Base-by-base conservation (phyloP, 441 rosid genomes). In the Manihot esculenta region DNA sequence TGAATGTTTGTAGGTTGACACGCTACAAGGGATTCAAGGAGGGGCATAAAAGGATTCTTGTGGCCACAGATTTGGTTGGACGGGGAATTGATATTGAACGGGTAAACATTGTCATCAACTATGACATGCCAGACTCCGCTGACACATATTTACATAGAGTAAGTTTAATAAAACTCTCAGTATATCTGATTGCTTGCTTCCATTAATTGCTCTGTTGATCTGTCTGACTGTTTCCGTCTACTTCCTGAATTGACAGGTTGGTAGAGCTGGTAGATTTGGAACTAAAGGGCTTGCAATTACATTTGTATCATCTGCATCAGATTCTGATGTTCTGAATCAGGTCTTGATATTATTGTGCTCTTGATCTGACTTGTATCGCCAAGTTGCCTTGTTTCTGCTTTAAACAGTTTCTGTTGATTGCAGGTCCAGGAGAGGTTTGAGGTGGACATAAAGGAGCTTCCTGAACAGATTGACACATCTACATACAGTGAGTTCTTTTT, bases 131-230 rank as follows among this genome's bases (percentile, higher is more conserved):
- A 10, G 98, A 95, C 78, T 93, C 99, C 62, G 99, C 98, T 10
- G 99, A 93, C 68, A 95, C 99, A 2, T 95, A 95, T 59, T 87
- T 95, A n/a, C 99, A 95, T 85, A 92, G 99, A 90, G 99, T 93
- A 74, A 23, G 64, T 59, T 62, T 26, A 10, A 42, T n/a, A 35
- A 17, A 57, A 9, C 41, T 26, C 21, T 26, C 13, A 49, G 13
- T 13, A 0, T 17, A 21, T 7, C 3, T 30, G 64, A 14, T 47
- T 15, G 24, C 21, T 14, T 2, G 48, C 14, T 21, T 8, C 26
- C 17, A 10, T 58, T 6, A 20, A 2, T 23, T n/a, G n/a, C n/a
- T n/a, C n/a, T n/a, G n/a, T n/a, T n/a, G 18, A 20, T 12, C 33
- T 64, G 45, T 45, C 33, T 23, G 15, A 35, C 5, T 6, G 41